A percentile compares a stretch with the other conserved stretches of the same genome.
Conservation (phyloP, 2,329 filamentous ascomycete species). For the Trichoderma sp. region DNA sequence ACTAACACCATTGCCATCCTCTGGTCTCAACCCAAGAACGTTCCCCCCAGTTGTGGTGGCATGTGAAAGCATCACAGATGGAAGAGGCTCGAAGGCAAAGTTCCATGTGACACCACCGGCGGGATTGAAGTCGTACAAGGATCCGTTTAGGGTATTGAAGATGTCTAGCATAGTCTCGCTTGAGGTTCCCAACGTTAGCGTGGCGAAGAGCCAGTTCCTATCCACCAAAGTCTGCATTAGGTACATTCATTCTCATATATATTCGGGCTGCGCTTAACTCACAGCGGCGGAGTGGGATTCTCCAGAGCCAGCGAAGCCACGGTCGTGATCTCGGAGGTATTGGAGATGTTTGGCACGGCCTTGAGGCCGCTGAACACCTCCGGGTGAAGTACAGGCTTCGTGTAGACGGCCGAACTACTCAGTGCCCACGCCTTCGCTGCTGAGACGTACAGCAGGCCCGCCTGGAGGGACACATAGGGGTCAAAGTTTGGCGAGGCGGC, state of each 20-base stretch:
- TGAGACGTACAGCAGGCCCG: conserved; percentile 23
- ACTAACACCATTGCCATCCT: conserved; percentile 1
- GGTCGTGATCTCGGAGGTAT: not conserved
- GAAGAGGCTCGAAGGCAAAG: conserved; percentile 6
- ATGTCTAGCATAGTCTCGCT: conserved; percentile 4
- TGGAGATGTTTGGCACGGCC: not conserved
- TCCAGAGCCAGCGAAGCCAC: not conserved
- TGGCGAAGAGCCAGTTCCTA: conserved; percentile 9
- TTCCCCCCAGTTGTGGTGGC: not conserved
- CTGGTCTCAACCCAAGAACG: not conserved
- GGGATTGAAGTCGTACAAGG: conserved; percentile 3
- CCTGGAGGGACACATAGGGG: conserved; percentile 25
- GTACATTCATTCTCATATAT: not conserved
- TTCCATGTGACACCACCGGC: not conserved
- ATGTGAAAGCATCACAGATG: conserved; percentile 6
- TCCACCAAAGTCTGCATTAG: not conserved
- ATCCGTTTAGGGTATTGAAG: not conserved
- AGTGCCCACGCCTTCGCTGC: conserved; percentile 20
- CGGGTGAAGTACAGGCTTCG: conserved; percentile 19
- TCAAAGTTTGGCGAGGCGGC: conserved; percentile 22
- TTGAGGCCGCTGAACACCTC: not conserved
- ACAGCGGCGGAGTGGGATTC: conserved; percentile 1
- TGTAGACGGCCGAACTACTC: conserved; percentile 21
- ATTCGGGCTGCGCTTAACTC: not conserved
- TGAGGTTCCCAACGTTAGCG: not conserved